Base-by-base conservation (phyloP, 768 basidiomycete species). In the Lactarius evosmus region DNA sequence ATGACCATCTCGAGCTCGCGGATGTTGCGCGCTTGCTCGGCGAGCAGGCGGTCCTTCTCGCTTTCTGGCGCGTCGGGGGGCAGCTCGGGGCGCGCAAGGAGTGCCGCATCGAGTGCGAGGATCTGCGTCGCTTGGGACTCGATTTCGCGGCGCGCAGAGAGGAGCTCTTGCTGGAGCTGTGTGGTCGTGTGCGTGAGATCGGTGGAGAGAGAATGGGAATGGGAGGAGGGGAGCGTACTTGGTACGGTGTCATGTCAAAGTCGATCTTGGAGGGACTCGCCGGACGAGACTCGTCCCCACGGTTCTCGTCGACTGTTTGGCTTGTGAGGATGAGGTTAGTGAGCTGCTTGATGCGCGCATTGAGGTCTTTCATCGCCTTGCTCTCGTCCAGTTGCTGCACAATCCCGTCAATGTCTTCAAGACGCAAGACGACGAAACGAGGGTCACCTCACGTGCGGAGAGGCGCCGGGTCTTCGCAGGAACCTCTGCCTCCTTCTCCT, bases 111-210 rank as follows among this genome's bases (percentile, higher is more conserved):
- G 3, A 96, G 81, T 0, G 91, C 89, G 2, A 93, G 80, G 54
- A 96, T 92, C 69, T 95, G 91, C 7, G 82, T 87, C 0, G 86
- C 82, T 69, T 96, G 93, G 0, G 88, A 83, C 49, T 93, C 89
- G 38, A 96, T 75, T 67, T 94, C 84, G 22, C 86, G 82, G 30
- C 89, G 83, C 1, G 92, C 86, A 0, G 85, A 79, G 19, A 95
- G 85, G 19, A 96, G 83, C 65, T 95, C 91, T 79, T 95, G 91
- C 77, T 95, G 93, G 1, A 96, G 80, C 87, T 93, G 61, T n/a
- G 16, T 29, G 34, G 36, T 32, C 12, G 9, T 4, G 11, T 4
- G 29, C 38, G 32, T 44, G 56, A 59, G 19, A 41, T 32, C 50
- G 6, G 6, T 0, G 44, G 53, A 69, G 46, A 30, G 32, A 27